Percentiles rank a stretch among this genome's conserved stretches.
Conservation (phyloP, 768 basidiomycete genomes). For the Suillus subaureus region DNA sequence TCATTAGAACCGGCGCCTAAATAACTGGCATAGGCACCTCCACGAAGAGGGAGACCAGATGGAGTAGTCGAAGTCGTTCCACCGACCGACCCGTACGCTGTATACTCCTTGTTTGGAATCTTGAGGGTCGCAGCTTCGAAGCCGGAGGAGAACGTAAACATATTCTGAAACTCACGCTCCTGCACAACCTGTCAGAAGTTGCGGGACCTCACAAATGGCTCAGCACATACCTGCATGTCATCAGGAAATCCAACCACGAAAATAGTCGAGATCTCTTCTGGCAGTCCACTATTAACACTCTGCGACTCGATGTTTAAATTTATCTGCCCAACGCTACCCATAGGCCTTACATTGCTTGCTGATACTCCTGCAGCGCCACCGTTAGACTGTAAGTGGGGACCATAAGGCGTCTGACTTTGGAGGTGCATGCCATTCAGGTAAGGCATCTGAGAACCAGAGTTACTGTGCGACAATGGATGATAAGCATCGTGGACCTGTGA, state of each 20-base stretch:
- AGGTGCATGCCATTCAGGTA: conserved; percentile 49
- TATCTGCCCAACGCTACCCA: conserved; percentile 32
- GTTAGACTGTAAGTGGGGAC: conserved; percentile 60
- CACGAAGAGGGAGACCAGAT: conserved; percentile 38
- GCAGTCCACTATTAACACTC: conserved; percentile 32
- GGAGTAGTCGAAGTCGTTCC: conserved; percentile 28
- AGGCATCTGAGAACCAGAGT: conserved; percentile 33
- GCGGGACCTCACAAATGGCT: conserved; percentile 8
- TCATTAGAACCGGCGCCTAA: conserved; percentile 63
- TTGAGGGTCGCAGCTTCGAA: conserved; percentile 98
- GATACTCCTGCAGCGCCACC: conserved; percentile 31
- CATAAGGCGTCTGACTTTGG: conserved; percentile 77
- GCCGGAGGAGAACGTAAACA: conserved; percentile 95
- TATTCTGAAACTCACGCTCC: conserved; percentile 99
- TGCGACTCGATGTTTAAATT: conserved; percentile 27
- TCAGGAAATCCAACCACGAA: conserved; percentile 99
- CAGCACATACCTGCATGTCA: conserved; percentile 85
- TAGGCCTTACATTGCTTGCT: conserved; percentile 25
- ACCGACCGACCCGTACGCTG: conserved; percentile 61
- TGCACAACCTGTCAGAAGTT: conserved; percentile 36
- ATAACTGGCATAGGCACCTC: conserved; percentile 35
- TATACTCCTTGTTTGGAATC: conserved; percentile 91
- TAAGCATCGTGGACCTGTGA: conserved; percentile 34
- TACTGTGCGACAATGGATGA: conserved; percentile 34
- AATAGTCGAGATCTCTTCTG: conserved; percentile 94